phyloP scores from a whole-genome alignment of 2,329 filamentous ascomycete species.

The Penicillium sp. region DNA sequence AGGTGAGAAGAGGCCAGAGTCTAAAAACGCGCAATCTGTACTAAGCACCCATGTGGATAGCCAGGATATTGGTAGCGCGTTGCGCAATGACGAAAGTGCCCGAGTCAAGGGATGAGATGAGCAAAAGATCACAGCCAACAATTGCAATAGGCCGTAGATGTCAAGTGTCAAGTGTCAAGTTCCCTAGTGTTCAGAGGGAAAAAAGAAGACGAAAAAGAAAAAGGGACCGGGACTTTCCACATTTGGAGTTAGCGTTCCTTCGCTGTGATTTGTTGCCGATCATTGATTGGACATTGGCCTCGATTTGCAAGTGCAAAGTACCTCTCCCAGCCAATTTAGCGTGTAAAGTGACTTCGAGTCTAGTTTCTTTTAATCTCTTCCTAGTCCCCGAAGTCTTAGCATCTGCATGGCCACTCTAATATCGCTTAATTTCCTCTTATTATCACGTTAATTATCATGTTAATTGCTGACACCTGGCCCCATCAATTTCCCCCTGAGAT shows the following conservation, averaged over 20 bases:
- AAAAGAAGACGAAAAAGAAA: not conserved
- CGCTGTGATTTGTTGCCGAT: not conserved
- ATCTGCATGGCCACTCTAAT: not conserved
- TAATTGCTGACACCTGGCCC: not conserved
- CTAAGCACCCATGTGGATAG: slow-evolving; percentile 10
- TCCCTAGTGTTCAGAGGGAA: not conserved
- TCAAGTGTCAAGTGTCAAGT: not conserved
- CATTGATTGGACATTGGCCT: not conserved
- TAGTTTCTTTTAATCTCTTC: not conserved
- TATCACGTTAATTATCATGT: not conserved
- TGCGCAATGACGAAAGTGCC: slow-evolving; percentile 10
- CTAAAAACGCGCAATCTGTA: slow-evolving; percentile 9
- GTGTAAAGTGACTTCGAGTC: not conserved
- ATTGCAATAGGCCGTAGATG: too few species aligned
- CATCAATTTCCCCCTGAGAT: not conserved
- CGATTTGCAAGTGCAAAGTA: not conserved
- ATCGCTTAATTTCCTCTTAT: not conserved
- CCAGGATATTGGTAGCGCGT: not conserved
- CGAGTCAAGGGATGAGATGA: slow-evolving; percentile 9
- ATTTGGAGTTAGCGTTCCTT: not conserved
- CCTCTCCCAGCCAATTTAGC: not conserved
- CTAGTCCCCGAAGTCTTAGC: not conserved
- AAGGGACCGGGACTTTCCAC: not conserved
- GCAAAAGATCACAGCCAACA: too few species aligned
- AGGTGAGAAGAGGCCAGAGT: slow-evolving; percentile 5